phyloP scores from a whole-genome alignment of 2,329 filamentous ascomycete genomes.

The Fusarium udum region DNA sequence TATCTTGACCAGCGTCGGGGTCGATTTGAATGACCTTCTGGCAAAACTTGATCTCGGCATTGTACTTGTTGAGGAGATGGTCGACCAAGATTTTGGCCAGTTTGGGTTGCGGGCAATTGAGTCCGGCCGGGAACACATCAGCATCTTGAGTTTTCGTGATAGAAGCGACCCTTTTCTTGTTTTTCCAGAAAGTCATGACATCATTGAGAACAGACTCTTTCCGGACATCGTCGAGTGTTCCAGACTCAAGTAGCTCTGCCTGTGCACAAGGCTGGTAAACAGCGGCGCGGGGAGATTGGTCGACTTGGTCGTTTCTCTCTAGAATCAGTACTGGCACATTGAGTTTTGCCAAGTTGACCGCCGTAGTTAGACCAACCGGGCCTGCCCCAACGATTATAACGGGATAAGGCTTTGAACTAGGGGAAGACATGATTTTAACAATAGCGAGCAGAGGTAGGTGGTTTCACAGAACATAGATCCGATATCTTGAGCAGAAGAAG shows the following conservation, averaged over 20 bases:
- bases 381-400: neutral
- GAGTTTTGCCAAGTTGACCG: neutral
- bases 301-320: neutral
- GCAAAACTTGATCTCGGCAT: neutral
- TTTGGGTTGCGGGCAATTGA: neutral
- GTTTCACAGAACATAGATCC: neutral
- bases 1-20: neutral
- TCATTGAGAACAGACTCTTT: neutral
- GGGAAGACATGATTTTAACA: neutral
- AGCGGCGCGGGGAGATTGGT: neutral
- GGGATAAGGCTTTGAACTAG: fast-evolving
- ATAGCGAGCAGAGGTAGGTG: too few relatives aligned
- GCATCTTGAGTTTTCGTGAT: neutral
- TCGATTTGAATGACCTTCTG: neutral
- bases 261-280: neutral
- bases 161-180: neutral
- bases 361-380: neutral
- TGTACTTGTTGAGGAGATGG: neutral
- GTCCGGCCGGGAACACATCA: neutral
- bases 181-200: neutral
- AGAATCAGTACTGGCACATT: neutral
- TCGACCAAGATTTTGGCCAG: neutral
- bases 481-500: too few relatives aligned
- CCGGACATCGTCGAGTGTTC: neutral
- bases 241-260: neutral